A percentile compares a stretch with the other conserved stretches of the same genome.
Conservation (phyloP, 2,329 filamentous ascomycete genomes). For the Helicocarpus griseus region DNA sequence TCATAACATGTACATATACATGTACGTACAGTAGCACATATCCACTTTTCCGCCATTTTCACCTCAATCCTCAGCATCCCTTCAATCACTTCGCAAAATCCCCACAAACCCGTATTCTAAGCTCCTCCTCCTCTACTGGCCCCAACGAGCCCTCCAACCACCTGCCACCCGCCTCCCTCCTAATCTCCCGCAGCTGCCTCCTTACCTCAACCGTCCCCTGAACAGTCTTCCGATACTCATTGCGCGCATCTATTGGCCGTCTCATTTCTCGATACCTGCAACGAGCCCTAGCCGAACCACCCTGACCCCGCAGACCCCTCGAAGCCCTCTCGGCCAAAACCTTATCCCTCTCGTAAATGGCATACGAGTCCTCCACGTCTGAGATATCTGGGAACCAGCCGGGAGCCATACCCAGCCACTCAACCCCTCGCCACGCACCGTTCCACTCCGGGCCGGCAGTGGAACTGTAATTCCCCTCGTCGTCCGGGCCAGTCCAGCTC, state of each 20-base stretch:
- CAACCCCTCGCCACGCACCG: constrained; percentile 35
- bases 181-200: constrained; percentile 20
- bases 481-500: constrained; percentile 29
- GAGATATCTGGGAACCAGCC: constrained; percentile 27
- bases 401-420: constrained; percentile 32
- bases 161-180: constrained; percentile 27
- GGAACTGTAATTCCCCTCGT: constrained; percentile 16
- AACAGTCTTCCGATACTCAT: constrained; percentile 21
- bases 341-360: constrained; percentile 2
- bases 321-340: not conserved
- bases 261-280: not conserved
- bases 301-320: too few species aligned
- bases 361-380: not conserved
- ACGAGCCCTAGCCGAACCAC: too few species aligned
- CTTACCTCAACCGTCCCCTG: constrained; percentile 23
- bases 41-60: too few species aligned
- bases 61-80: too few species aligned
- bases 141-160: constrained; percentile 31
- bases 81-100: constrained; percentile 1
- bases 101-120: constrained; percentile 5
- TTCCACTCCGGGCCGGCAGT: constrained; percentile 36
- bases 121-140: constrained; percentile 15
- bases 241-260: constrained; percentile 18
- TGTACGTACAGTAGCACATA: too few species aligned
- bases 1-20: too few species aligned